Conservation (phyloP, 2,329 filamentous ascomycete species). For the Lachnellula occidentalis region DNA sequence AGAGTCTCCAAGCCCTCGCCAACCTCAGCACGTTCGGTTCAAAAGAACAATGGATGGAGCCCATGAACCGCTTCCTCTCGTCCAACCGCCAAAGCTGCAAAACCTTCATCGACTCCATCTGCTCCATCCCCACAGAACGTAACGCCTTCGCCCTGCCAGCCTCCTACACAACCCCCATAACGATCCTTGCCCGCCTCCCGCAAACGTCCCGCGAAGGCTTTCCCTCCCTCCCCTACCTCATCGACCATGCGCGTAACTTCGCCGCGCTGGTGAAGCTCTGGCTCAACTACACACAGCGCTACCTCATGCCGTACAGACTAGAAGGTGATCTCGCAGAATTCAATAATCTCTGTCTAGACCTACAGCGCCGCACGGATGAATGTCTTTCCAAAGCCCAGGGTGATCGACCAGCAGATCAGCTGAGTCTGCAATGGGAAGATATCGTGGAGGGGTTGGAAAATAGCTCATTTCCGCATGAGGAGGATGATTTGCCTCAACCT, state of each 20-base stretch:
- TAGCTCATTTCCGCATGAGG: conserved; percentile 15
- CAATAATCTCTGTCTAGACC: conserved; percentile 26
- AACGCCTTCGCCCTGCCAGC: conserved; percentile 63
- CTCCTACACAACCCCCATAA: conserved; percentile 87
- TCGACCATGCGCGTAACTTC: conserved; percentile 82
- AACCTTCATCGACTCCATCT: conserved; percentile 80
- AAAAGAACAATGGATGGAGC: conserved; percentile 98
- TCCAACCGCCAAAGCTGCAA: conserved; percentile 76
- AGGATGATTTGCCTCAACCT: neutral
- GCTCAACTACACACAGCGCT: conserved; percentile 48
- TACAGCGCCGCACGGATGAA: conserved; percentile 30
- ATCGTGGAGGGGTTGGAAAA: conserved; percentile 23
- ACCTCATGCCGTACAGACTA: conserved; percentile 11
- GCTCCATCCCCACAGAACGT: conserved; percentile 70
- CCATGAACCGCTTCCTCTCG: conserved; percentile 85
- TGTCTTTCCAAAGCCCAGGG: conserved; percentile 29
- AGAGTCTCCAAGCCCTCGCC: conserved; percentile 83
- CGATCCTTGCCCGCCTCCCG: conserved; percentile 78
- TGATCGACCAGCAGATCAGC: conserved; percentile 19
- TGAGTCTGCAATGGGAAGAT: conserved; percentile 26
- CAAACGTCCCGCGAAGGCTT: conserved; percentile 84
- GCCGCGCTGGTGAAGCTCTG: conserved; percentile 78
- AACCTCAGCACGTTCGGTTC: conserved; percentile 89
- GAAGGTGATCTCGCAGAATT: conserved; percentile 30
- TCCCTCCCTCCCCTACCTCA: conserved; percentile 84